Conservation (phyloP, 208 protist species). For the Balamuthia mandrillaris region DNA sequence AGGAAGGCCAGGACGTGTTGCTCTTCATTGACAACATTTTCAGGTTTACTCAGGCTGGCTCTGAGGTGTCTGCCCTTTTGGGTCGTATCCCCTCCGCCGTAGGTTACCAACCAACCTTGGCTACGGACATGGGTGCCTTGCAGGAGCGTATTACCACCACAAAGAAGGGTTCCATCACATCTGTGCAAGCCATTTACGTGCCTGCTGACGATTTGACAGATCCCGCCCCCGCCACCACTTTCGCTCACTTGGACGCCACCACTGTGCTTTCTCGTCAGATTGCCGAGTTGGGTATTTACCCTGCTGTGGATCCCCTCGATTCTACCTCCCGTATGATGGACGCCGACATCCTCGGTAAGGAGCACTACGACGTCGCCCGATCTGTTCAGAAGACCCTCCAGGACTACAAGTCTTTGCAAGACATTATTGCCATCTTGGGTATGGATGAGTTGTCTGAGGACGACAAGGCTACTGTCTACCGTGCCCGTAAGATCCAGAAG, state of each 20-base stretch:
- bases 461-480: slow-evolving; percentile 93
- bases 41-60: slow-evolving; percentile 97
- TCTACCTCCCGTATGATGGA: slow-evolving; percentile 96
- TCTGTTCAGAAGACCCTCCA: slow-evolving; percentile 93
- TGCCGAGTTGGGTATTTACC: slow-evolving; percentile 95
- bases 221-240: slow-evolving; percentile 96
- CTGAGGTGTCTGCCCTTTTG: slow-evolving; percentile 95
- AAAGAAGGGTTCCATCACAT: slow-evolving; percentile 83
- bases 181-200: slow-evolving; percentile 94
- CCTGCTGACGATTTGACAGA: slow-evolving; percentile 98
- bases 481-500: slow-evolving; percentile 89
- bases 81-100: slow-evolving; percentile 97
- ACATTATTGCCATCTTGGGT: slow-evolving; percentile 98
- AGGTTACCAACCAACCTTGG: slow-evolving; percentile 97
- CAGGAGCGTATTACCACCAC: slow-evolving; percentile 98
- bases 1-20: slow-evolving; percentile 95
- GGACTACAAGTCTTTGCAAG: slow-evolving; percentile 96
- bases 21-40: slow-evolving; percentile 99
- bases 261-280: slow-evolving; percentile 95
- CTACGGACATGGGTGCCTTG: slow-evolving; percentile 94
- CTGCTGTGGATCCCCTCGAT: slow-evolving; percentile 96
- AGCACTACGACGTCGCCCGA: slow-evolving; percentile 95
- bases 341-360: slow-evolving; percentile 88
- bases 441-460: slow-evolving; percentile 98
- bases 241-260: slow-evolving; percentile 96